Conservation (phyloP, 805 yeast species). For the Yarrowia hollandica region DNA sequence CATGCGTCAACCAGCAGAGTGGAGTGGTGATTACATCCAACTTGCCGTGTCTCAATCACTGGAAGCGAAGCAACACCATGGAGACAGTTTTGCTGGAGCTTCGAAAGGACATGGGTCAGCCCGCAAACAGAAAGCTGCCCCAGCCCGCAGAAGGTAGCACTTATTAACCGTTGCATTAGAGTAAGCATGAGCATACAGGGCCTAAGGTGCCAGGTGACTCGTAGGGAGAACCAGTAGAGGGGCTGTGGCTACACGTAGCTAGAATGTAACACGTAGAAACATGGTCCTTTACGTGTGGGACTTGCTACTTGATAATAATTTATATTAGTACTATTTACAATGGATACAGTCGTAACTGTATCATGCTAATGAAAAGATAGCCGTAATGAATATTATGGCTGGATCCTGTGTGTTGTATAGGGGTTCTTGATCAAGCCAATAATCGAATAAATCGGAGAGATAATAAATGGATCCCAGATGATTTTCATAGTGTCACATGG, state of each 20-base stretch:
- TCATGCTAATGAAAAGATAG: neutral
- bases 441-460: too few relatives aligned
- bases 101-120: slow-evolving; percentile 82
- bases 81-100: slow-evolving; percentile 88
- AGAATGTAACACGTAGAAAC: too few relatives aligned
- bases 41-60: slow-evolving; percentile 69
- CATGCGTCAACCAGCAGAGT: slow-evolving; percentile 71
- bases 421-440: too few relatives aligned
- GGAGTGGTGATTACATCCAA: slow-evolving; percentile 55
- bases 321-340: slow-evolving; percentile 18
- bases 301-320: slow-evolving; percentile 4
- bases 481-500: too few relatives aligned
- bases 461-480: too few relatives aligned
- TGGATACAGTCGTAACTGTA: neutral
- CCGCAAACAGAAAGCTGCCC: slow-evolving; percentile 75
- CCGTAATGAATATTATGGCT: neutral
- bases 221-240: neutral
- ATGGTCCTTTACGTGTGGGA: too few relatives aligned
- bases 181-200: slow-evolving; percentile 21
- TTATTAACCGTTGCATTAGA: slow-evolving; percentile 41
- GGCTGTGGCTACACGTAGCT: too few relatives aligned
- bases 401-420: too few relatives aligned
- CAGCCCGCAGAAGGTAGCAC: slow-evolving; percentile 92
- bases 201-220: too few relatives aligned
- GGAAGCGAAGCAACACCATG: slow-evolving; percentile 92